Percentiles rank a stretch among this genome's conserved stretches.
Conservation (phyloP, 1,284 basidiomycete species). For the Exobasidium cylindrosporum region DNA sequence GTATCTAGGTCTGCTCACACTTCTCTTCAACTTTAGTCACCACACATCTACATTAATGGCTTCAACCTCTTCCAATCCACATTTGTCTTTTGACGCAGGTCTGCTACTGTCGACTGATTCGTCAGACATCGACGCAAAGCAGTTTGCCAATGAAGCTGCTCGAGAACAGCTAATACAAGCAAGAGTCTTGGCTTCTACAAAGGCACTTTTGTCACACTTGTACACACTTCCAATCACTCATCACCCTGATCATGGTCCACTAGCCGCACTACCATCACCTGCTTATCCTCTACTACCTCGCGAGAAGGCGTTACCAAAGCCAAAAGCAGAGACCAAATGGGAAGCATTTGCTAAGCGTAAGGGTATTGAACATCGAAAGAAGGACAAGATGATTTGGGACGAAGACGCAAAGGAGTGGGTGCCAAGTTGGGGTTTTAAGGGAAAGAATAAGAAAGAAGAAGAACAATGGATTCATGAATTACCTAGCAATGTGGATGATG, state of each 20-base stretch:
- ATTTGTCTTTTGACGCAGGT: constrained; percentile 9
- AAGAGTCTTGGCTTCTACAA: constrained; percentile 80
- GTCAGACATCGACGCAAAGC: constrained; percentile 7
- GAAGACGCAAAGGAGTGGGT: constrained; percentile 93
- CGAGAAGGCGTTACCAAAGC: constrained; percentile 86
- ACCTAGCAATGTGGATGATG: constrained; percentile 69
- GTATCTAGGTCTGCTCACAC: not conserved
- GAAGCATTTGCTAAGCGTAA: constrained; percentile 90
- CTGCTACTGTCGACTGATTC: constrained; percentile 7
- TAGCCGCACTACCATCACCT: constrained; percentile 70
- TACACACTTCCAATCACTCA: constrained; percentile 76
- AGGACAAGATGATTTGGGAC: constrained; percentile 81
- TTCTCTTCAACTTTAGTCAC: not conserved
- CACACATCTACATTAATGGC: not conserved
- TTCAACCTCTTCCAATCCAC: not conserved
- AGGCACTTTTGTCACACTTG: constrained; percentile 74
- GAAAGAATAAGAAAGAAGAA: constrained; percentile 81
- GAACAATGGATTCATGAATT: constrained; percentile 91
- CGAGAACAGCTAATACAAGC: constrained; percentile 75
- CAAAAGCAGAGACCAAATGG: constrained; percentile 93
- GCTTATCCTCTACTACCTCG: constrained; percentile 62
- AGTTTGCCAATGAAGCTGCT: constrained; percentile 55
- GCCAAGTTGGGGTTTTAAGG: constrained; percentile 75
- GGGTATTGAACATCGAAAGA: constrained; percentile 73
- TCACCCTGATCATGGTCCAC: constrained; percentile 72